Conservation (phyloP, 2,329 filamentous ascomycete species). For the Fusarium liriodendri region DNA sequence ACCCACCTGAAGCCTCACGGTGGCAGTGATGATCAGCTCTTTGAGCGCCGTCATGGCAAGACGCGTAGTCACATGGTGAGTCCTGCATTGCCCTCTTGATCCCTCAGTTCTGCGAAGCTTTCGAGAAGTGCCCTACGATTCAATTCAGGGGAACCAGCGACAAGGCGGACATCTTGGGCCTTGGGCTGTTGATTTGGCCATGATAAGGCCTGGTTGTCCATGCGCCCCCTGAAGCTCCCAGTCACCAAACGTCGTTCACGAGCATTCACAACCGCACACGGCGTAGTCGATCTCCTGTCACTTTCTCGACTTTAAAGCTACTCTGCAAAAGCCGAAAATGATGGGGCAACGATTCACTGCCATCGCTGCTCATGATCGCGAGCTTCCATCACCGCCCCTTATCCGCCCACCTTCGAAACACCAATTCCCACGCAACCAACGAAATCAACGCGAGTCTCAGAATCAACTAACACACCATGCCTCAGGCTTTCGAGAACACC, state of each 20-base stretch:
- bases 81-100: conserved; percentile 39
- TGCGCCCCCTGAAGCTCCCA: neutral
- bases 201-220: neutral
- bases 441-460: neutral
- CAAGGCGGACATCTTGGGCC: neutral
- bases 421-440: neutral
- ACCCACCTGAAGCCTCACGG: conserved; percentile 80
- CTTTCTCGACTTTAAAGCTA: neutral
- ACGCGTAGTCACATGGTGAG: conserved; percentile 87
- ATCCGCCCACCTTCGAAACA: neutral
- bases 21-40: conserved; percentile 58
- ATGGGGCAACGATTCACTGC: conserved; percentile 4
- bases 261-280: neutral
- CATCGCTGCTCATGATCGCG: neutral
- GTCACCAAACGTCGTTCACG: neutral
- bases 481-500: conserved; percentile 97
- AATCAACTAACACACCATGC: conserved; percentile 41
- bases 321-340: conserved; percentile 5
- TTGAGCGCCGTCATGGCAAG: conserved; percentile 80
- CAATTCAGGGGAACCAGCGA: neutral
- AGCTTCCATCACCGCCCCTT: neutral
- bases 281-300: neutral
- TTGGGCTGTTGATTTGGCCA: neutral
- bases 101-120: neutral
- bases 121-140: neutral